Evolutionary conservation across 805 yeast genomes (phyloP).

Genomic region (Wickerhamiella musiphila): DNA sequence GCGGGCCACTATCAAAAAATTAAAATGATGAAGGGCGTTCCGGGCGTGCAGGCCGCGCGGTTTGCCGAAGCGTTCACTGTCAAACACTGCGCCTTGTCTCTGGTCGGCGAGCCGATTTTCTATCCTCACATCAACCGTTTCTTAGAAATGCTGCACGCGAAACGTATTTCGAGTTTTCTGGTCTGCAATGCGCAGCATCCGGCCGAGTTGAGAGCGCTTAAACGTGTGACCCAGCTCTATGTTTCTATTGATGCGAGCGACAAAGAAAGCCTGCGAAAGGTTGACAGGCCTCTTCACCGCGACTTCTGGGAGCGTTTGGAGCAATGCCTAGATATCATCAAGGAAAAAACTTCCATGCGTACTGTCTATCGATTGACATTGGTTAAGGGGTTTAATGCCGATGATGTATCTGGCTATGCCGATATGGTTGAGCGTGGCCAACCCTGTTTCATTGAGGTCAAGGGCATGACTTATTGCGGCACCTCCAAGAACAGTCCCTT

Average conservation of each 20-base stretch:
- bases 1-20: constrained; percentile 82
- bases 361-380: constrained; percentile 81
- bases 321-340: constrained; percentile 63
- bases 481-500: constrained; percentile 79
- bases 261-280: constrained; percentile 56
- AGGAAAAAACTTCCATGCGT: constrained; percentile 63
- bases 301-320: constrained; percentile 87
- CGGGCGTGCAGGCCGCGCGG: constrained; percentile 79
- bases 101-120: constrained; percentile 90
- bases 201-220: constrained; percentile 48
- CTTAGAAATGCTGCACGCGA: constrained; percentile 59
- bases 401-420: constrained; percentile 58
- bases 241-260: constrained; percentile 93
- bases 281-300: constrained; percentile 74
- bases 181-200: constrained; percentile 97
- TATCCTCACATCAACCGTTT: constrained; percentile 83
- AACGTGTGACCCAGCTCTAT: constrained; percentile 75
- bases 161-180: constrained; percentile 67
- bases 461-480: constrained; percentile 93
- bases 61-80: constrained; percentile 83
- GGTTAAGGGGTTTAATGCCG: constrained; percentile 85
- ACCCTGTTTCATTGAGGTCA: constrained; percentile 81
- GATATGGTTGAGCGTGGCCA: constrained; percentile 65
- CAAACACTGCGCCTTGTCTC: constrained; percentile 76
- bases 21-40: constrained; percentile 89